Evolutionary conservation across 2,329 filamentous ascomycete species (phyloP), one percentile per base, ranked within the genome.

Genomic region (Fonsecaea nubica): DNA sequence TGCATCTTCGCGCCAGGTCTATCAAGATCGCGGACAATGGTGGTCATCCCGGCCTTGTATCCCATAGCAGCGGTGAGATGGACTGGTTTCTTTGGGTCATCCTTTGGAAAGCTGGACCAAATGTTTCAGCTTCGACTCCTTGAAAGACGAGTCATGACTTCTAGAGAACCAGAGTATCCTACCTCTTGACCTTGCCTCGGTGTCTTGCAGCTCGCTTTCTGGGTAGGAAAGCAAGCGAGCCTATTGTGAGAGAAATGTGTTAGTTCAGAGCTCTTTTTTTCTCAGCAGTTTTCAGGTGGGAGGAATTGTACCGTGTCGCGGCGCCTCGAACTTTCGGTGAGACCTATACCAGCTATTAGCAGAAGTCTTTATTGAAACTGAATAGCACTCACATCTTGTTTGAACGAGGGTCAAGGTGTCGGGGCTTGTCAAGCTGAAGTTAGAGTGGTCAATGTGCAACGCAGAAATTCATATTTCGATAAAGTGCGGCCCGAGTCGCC

Each of bases 1-100:
- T 99, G 93, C 84, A 95, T 89, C 90, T 99, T 99, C 79, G 95
- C 95, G 84, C 95, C 95, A 75, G 95, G 95, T 84, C 95, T 92
- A 89, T 99, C 95, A 83, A 98, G 89, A 84, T 97, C 94, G 85
- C 95, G 94, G 82, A 99, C 95, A 84, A 98, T 95, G 79, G 95
- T 99, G 83, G 93, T 97, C 95, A 99, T 99, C 83, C 95, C 95
- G 82, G 95, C 95, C 92, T 99, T 99, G 90, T 99, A 99, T 83
- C 95, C 95, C 90, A 98, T 93, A 80, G 92, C 85, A 80, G 95
- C 95, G 73, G 95, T 99, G 79, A 99, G 89, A 89, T 99, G 95
- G 83, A 97, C 92, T 79, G 93, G 92, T 90, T 98, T 96, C 92
- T 98, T 98, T 80, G 93, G 87, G 88, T 99, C 93, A 92, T 99